Evolutionary conservation across 2,329 filamentous ascomycete species (phyloP).

Genomic region (Aspergillus floridensis): DNA sequence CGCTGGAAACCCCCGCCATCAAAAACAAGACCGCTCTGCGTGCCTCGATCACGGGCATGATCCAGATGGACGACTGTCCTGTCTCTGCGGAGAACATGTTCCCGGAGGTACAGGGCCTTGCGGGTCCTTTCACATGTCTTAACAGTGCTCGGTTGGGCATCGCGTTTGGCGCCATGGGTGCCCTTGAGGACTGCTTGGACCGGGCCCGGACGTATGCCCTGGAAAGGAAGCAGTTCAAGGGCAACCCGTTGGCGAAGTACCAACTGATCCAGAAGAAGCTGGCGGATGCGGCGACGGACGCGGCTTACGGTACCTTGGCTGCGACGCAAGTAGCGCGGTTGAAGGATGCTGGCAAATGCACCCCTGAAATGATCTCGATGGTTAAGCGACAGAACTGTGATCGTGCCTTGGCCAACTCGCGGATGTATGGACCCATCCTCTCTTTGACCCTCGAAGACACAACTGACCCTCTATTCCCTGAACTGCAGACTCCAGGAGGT

Average conservation of each 20-base stretch:
- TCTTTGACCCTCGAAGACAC: too few species aligned
- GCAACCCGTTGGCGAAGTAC: conserved; percentile 91
- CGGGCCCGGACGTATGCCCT: conserved; percentile 83
- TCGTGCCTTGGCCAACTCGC: conserved; percentile 73
- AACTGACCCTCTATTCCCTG: neutral
- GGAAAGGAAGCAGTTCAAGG: conserved; percentile 93
- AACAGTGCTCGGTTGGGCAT: conserved; percentile 94
- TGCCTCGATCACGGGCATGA: conserved; percentile 96
- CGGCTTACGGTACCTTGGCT: conserved; percentile 85
- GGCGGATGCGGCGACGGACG: conserved; percentile 86
- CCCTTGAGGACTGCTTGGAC: conserved; percentile 84
- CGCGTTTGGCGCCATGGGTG: conserved; percentile 88
- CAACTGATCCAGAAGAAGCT: conserved; percentile 98
- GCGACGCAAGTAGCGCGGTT: conserved; percentile 86
- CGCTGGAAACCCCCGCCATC: conserved; percentile 84
- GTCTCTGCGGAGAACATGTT: conserved; percentile 93
- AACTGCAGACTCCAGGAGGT: conserved; percentile 74
- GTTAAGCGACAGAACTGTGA: conserved; percentile 98
- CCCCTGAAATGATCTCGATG: conserved; percentile 95
- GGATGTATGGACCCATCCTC: conserved; percentile 50
- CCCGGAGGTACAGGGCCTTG: conserved; percentile 79
- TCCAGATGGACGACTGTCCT: conserved; percentile 86
- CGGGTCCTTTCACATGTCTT: conserved; percentile 87
- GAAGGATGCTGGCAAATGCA: conserved; percentile 84
- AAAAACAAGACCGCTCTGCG: conserved; percentile 94